phyloP scores from a whole-genome alignment of 495 filamentous ascomycete genomes.

The Friedmanniomyces simplex region DNA sequence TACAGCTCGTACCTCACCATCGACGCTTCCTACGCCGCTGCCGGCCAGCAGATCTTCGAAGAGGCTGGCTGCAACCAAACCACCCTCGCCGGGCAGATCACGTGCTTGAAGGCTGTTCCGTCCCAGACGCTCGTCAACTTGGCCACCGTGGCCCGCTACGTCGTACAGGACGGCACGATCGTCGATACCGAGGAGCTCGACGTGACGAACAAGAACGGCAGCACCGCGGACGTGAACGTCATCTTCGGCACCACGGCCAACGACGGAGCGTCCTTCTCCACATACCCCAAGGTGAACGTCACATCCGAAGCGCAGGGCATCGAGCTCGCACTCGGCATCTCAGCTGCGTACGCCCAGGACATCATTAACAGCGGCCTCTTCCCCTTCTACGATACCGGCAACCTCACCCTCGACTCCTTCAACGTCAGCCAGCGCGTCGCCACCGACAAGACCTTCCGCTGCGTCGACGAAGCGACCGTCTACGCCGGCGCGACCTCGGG shows the following conservation, averaged over 20 bases:
- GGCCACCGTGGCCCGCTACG: constrained; percentile 32
- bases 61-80: constrained; percentile 31
- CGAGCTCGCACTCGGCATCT: constrained; percentile 31
- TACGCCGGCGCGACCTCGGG: constrained; percentile 30
- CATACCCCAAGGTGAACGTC: constrained; percentile 30
- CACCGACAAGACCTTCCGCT: constrained; percentile 38
- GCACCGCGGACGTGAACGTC: constrained; percentile 32
- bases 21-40: constrained; percentile 30
- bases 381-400: constrained; percentile 33
- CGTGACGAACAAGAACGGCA: constrained; percentile 26
- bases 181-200: constrained; percentile 34
- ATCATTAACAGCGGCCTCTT: constrained; percentile 36
- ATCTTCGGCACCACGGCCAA: constrained; percentile 35
- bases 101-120: constrained; percentile 31
- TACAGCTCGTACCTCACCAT: constrained; percentile 42
- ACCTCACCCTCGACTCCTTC: constrained; percentile 37
- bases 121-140: constrained; percentile 27
- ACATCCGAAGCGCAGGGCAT: constrained; percentile 29
- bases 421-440: constrained; percentile 35
- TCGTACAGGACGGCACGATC: constrained; percentile 37
- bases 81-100: constrained; percentile 28
- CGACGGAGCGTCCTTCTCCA: constrained; percentile 36
- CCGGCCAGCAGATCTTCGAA: constrained; percentile 32
- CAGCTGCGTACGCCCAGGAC: constrained; percentile 26
- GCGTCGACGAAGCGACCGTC: constrained; percentile 38